Evolutionary conservation across 2,329 filamentous ascomycete genomes (phyloP).

Genomic region (Dactylellina cionopaga): DNA sequence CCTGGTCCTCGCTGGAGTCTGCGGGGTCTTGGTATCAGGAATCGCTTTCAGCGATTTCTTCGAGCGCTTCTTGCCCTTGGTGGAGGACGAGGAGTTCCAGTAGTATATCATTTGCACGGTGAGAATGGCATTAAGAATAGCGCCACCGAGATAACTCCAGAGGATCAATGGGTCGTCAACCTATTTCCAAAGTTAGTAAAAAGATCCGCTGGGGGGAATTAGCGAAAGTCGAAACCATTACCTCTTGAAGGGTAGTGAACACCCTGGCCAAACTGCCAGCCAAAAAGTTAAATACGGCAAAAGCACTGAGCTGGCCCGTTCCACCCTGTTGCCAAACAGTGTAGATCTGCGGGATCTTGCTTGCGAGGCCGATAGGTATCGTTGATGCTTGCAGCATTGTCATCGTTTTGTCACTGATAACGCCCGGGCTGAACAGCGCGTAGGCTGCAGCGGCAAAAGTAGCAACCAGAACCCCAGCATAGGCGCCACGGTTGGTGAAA

Average conservation of each 20-base stretch:
- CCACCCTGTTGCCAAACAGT: constrained; percentile 85
- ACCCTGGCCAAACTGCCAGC: constrained; percentile 90
- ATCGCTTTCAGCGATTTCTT: constrained; percentile 58
- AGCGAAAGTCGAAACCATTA: not conserved
- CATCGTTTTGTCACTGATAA: constrained; percentile 75
- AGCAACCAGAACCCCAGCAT: constrained; percentile 81
- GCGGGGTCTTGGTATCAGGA: constrained; percentile 47
- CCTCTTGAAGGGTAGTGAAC: constrained; percentile 94
- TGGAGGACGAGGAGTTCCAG: constrained; percentile 73
- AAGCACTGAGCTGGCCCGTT: constrained; percentile 95
- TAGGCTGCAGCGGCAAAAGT: constrained; percentile 75
- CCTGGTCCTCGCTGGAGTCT: constrained; percentile 38
- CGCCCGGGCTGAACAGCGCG: constrained; percentile 73
- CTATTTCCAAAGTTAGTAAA: constrained; percentile 2
- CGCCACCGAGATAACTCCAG: constrained; percentile 92
- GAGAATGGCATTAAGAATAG: constrained; percentile 85
- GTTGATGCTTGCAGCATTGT: constrained; percentile 59
- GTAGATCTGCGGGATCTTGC: constrained; percentile 92
- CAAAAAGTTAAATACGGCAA: constrained; percentile 98
- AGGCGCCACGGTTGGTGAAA: constrained; percentile 75
- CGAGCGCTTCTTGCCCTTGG: constrained; percentile 53
- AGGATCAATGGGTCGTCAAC: constrained; percentile 96
- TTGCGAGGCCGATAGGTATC: constrained; percentile 77
- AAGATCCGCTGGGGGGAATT: not conserved
- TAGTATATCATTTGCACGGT: constrained; percentile 94